Evolutionary conservation across 305 asterid genomes (phyloP).

Genomic region (Withania somnifera): DNA sequence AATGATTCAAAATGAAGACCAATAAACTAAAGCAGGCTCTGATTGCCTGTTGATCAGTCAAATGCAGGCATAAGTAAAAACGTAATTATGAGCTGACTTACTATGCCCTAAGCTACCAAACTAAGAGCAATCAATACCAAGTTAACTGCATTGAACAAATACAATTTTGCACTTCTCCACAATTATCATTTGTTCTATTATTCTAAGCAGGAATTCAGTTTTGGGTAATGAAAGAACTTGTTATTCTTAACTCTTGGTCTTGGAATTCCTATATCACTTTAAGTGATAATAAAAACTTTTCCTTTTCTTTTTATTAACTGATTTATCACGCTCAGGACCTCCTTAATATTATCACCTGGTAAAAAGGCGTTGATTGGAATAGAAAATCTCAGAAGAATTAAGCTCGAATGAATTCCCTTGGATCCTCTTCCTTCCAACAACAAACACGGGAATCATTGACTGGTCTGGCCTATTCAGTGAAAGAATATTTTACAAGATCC

Average conservation of each 20-base stretch:
- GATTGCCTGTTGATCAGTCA: background rate
- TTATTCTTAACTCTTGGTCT: background rate
- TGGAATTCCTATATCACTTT: background rate
- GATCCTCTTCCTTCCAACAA: background rate
- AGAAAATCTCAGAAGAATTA: background rate
- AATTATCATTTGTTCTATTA: background rate
- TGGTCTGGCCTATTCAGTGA: background rate
- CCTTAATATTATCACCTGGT: background rate
- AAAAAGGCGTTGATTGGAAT: background rate
- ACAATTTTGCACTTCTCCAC: background rate
- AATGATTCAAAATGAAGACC: background rate
- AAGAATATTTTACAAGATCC: background rate
- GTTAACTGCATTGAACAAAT: background rate
- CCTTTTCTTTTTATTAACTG: background rate
- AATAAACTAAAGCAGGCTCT: background rate
- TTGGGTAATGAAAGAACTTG: no score
- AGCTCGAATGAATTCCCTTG: background rate
- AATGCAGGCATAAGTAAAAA: background rate
- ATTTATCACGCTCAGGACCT: background rate
- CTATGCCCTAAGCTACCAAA: background rate
- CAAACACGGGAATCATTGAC: no score
- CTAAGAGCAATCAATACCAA: background rate
- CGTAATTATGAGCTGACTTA: background rate
- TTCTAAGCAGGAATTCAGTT: background rate
- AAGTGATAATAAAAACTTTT: background rate